Conservation (phyloP, 805 yeast species). For the Candida hungchunana region DNA sequence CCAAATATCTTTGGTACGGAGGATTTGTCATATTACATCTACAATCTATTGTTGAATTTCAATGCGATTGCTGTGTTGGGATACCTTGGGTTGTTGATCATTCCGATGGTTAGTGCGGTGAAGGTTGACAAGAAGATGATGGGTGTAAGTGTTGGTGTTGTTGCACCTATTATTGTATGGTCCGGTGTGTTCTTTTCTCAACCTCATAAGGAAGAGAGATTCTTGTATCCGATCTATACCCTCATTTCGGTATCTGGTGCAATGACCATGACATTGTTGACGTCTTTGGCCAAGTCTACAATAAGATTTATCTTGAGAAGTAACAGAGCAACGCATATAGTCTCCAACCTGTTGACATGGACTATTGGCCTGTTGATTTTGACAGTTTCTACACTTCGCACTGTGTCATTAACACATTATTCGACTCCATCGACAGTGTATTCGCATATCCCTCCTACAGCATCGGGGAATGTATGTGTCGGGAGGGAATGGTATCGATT, state of each 20-base stretch:
- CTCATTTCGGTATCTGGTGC: slow-evolving; percentile 62
- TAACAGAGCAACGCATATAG: background rate
- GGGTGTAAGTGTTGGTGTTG: slow-evolving; percentile 22
- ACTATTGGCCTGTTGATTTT: slow-evolving; percentile 12
- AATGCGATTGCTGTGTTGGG: slow-evolving; percentile 48
- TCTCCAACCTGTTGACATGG: background rate
- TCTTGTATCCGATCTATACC: slow-evolving; percentile 81
- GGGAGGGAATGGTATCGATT: slow-evolving; percentile 95
- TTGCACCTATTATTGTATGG: slow-evolving; percentile 66
- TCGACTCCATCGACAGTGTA: slow-evolving; percentile 67
- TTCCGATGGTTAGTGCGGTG: slow-evolving; percentile 24
- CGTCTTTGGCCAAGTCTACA: slow-evolving; percentile 3
- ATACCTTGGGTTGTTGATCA: slow-evolving; percentile 33
- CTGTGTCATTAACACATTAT: slow-evolving; percentile 62
- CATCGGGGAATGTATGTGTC: slow-evolving; percentile 61
- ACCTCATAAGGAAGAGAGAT: slow-evolving; percentile 93
- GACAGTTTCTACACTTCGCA: slow-evolving; percentile 44
- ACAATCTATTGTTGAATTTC: slow-evolving; percentile 72
- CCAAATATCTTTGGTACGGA: slow-evolving; percentile 91
- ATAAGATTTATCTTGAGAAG: slow-evolving; percentile 2
- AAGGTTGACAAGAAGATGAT: slow-evolving; percentile 10
- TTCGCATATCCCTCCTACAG: slow-evolving; percentile 33
- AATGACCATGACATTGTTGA: slow-evolving; percentile 30
- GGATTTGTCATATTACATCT: slow-evolving; percentile 65
- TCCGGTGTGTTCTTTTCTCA: slow-evolving; percentile 58